Conservation (phyloP, 768 basidiomycete genomes). For the Kwoniella sp. region DNA sequence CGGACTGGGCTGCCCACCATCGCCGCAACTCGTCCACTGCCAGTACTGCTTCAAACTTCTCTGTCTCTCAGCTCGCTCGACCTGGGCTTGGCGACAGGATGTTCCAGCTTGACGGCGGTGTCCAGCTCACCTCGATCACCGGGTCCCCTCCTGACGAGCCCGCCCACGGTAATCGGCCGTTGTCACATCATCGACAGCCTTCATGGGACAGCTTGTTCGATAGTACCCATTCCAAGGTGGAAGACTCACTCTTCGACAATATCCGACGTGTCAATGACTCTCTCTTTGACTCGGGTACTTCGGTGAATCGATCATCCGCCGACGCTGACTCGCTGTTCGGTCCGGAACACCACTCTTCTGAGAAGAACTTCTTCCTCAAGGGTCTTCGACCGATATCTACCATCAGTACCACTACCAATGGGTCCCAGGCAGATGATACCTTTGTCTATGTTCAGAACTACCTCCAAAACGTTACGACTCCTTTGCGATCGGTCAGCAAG, state of each 20-base stretch:
- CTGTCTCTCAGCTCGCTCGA: constrained; percentile 35
- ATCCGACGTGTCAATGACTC: constrained; percentile 1
- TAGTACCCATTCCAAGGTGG: constrained; percentile 15
- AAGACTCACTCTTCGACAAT: constrained; percentile 29
- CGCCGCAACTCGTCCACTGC: constrained; percentile 39
- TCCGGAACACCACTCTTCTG: constrained; percentile 14
- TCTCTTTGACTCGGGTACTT: constrained; percentile 13
- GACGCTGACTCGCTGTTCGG: constrained; percentile 36
- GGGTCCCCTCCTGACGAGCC: constrained; percentile 35
- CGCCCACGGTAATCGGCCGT: not conserved
- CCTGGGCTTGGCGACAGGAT: constrained; percentile 53
- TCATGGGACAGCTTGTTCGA: constrained; percentile 33
- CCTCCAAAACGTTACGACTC: constrained; percentile 6
- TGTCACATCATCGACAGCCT: not conserved
- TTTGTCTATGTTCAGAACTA: constrained; percentile 32
- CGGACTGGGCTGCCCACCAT: constrained; percentile 46
- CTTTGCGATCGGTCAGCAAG: constrained; percentile 19
- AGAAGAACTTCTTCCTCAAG: constrained; percentile 35
- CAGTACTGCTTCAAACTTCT: constrained; percentile 31
- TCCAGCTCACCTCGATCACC: constrained; percentile 44
- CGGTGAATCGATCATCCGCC: constrained; percentile 7
- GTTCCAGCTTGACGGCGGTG: constrained; percentile 49
- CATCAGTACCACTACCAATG: constrained; percentile 26
- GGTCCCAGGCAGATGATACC: constrained; percentile 34
- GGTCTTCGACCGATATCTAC: constrained; percentile 37